Percentiles rank a stretch among this genome's conserved stretches.
Conservation (phyloP, 345 rosid species). For the Kandelia obovata region DNA sequence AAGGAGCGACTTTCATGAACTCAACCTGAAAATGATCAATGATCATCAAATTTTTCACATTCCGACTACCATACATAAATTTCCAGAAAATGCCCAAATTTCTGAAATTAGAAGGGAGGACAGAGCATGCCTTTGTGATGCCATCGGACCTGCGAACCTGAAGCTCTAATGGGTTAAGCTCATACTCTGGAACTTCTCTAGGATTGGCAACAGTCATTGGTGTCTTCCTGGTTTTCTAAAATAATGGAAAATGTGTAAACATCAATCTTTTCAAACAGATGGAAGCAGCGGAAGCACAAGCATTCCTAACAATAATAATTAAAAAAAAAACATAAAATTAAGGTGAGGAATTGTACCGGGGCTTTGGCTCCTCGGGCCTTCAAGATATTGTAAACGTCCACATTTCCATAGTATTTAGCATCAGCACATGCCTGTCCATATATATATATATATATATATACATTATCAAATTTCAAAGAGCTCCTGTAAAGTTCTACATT, state of each 20-base stretch:
- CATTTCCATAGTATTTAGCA: slow-evolving; percentile 84
- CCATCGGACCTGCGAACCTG: slow-evolving; percentile 84
- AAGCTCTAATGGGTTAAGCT: slow-evolving; percentile 90
- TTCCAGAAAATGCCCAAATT: not conserved
- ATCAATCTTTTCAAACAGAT: too few species aligned
- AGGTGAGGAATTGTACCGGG: slow-evolving; percentile 44
- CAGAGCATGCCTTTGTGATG: slow-evolving; percentile 60
- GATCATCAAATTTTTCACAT: too few species aligned
- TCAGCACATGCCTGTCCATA: slow-evolving; percentile 80
- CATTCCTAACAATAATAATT: not conserved
- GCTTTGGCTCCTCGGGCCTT: slow-evolving; percentile 89
- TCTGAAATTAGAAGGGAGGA: not conserved
- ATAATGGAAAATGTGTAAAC: slow-evolving; percentile 13
- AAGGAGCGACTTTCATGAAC: too few species aligned
- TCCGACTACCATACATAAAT: too few species aligned
- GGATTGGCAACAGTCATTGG: slow-evolving; percentile 94
- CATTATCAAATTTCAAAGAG: too few species aligned
- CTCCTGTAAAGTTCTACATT: too few species aligned
- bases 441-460: not conserved
- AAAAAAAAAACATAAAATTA: not conserved
- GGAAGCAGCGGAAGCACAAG: not conserved
- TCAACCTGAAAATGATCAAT: too few species aligned
- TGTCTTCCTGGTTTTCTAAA: slow-evolving; percentile 86
- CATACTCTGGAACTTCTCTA: slow-evolving; percentile 89
- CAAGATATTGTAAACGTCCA: slow-evolving; percentile 71